These are phyloP conservation scores for Ascodesmis nigricans DNA, from an alignment of 495 filamentous ascomycete species.

Conservation along the genomic window DNA sequence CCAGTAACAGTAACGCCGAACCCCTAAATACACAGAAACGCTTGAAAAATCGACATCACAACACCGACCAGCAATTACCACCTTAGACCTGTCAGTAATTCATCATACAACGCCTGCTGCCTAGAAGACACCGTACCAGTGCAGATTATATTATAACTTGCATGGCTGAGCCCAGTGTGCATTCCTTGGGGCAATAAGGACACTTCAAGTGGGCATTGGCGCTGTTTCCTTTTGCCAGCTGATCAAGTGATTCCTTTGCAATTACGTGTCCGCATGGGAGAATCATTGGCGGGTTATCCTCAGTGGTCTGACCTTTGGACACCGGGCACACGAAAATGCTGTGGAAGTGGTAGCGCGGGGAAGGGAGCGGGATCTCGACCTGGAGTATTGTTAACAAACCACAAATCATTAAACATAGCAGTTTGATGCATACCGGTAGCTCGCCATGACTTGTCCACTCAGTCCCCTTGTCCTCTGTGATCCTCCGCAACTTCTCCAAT, in stretches of 20 bases:
- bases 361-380: slow-evolving; percentile 78
- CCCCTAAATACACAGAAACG: too few relatives aligned
- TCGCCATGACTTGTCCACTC: slow-evolving; percentile 89
- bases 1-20: too few relatives aligned
- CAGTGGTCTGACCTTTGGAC: slow-evolving; percentile 83
- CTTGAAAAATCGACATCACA: too few relatives aligned
- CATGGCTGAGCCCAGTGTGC: slow-evolving; percentile 47
- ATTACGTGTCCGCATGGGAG: slow-evolving; percentile 94
- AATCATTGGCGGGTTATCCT: slow-evolving; percentile 89
- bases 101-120: too few relatives aligned
- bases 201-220: slow-evolving; percentile 52
- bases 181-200: slow-evolving; percentile 85
- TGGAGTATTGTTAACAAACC: slow-evolving; percentile 17
- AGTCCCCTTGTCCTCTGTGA: slow-evolving; percentile 67
- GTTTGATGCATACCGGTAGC: slow-evolving; percentile 38
- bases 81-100: too few relatives aligned
- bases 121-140: too few relatives aligned
- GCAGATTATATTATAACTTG: slow-evolving; percentile 35
- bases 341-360: slow-evolving; percentile 74
- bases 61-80: too few relatives aligned
- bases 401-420: not conserved
- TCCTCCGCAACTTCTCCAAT: slow-evolving; percentile 56
- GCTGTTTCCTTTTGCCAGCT: slow-evolving; percentile 44
- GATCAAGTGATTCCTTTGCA: slow-evolving; percentile 55
- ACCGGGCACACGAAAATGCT: slow-evolving; percentile 96